These are phyloP conservation scores for Fraxinus sp. DNA, from an alignment of 305 asterid species.

Conservation along the genomic window DNA sequence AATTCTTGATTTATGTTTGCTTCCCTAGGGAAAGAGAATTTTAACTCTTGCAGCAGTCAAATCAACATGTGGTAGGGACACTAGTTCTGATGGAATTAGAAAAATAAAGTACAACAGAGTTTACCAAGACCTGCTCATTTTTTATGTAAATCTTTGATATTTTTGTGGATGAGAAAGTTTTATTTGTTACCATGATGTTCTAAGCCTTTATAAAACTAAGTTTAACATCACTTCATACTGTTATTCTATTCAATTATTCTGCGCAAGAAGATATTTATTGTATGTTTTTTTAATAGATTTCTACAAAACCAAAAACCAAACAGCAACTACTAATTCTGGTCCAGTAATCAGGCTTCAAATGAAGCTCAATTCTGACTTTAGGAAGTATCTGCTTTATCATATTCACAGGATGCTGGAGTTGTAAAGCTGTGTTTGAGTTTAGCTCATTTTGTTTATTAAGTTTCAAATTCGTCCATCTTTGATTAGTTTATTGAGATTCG, in stretches of 20 bases:
- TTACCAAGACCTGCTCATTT: background rate
- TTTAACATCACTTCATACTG: background rate
- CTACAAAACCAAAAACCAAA: background rate
- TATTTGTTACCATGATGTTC: background rate
- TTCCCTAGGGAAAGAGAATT: background rate
- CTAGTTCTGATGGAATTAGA: background rate
- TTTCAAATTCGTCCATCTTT: background rate
- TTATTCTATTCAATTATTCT: background rate
- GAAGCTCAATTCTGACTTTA: background rate
- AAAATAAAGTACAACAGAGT: background rate
- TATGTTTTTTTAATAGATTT: background rate
- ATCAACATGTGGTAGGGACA: background rate
- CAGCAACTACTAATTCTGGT: background rate
- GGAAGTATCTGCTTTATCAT: background rate
- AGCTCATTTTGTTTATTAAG: background rate
- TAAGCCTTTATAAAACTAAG: background rate
- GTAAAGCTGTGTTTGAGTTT: background rate
- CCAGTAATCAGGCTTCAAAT: background rate
- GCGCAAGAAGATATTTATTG: background rate
- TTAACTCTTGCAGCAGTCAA: background rate
- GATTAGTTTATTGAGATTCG: background rate
- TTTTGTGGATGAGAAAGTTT: background rate
- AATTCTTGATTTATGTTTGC: background rate
- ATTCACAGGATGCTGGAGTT: background rate
- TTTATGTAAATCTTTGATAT: background rate